Base-by-base conservation (phyloP, 2,329 filamentous ascomycete genomes). In the Catunica adiposa region DNA sequence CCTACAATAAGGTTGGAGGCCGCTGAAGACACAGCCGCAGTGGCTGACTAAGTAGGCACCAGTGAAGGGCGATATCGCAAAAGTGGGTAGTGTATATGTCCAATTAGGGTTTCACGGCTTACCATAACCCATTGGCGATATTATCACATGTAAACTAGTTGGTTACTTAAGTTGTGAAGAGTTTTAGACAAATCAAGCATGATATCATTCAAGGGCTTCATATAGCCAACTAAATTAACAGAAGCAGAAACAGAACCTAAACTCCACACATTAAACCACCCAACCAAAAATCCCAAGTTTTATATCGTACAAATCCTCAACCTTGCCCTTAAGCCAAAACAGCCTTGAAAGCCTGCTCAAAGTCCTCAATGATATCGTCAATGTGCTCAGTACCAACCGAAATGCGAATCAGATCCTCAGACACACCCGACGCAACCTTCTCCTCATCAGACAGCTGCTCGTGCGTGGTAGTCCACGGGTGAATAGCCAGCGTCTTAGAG, bases 311-410 rank as follows among this genome's bases (percentile, higher is more conserved):
- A 22, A 22, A 48, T 14, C 44, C 15, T 11, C 44, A 1, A 22
- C 22, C 20, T 23, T 11, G 17, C 20, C 20, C 20, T 25, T 4
- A 34, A 11, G 29, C 29, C 47, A 56, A 29, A 38, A 78, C 76
- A 25, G 78, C 75, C 65, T 80, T 77, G 70, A 96, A 94, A 0
- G 86, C 86, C 73, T 95, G 89, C 69, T 90, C 84, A 66, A 97
- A 96, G 70, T 97, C 90, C 63, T 82, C 84, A 65, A 95, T 92
- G 64, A 97, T 96, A 65, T 97, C 90, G 71, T 95, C 89, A 66
- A 97, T 94, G 68, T 96, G 89, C 72, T 97, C 90, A 0, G 85
- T 94, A 54, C 90, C 90, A 58, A 96, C 89, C 0, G 89, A 96
- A 65, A 97, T 92, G 60, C 90, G 86, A 69, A 97, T 95, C 40